Base-by-base conservation (phyloP, 2,329 filamentous ascomycete genomes). In the Cryphonectria parasitica region DNA sequence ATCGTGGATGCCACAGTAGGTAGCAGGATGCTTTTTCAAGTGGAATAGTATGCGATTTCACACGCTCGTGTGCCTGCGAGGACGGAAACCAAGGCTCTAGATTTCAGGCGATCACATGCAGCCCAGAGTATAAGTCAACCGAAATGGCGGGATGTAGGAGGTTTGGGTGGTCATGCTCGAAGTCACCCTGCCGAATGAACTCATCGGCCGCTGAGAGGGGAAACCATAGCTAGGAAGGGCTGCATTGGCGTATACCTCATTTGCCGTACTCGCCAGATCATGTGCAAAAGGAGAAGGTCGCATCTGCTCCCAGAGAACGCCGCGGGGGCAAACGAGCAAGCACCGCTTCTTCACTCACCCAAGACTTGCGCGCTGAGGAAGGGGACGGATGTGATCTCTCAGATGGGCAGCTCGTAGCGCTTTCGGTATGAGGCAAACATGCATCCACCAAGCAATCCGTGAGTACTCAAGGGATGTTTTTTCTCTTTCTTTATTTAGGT, bases 1-100 rank as follows among this genome's bases (percentile, higher is more conserved):
- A 81, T 81, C 17, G 43, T 75, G 72, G 58, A 6, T 7, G 36
- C 31, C 56, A 22, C 34, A 10, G 3, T 13, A n/a, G 19, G 22
- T 11, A 58, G 5, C 45, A 58, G 52, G 45, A 31, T 66, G 22
- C n/a, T n/a, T n/a, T 13, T 34, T 19, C n/a, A 31, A 28, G 13
- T 15, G 6, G 52, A 28, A n/a, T 28, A 19, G 15, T 28, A 28
- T 31, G 31, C 28, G 15, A 31, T 17, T 19, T 58, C 25, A 31
- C 25, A 34, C 54, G 54, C 15, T 31, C 54, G 15, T 58, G 15
- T 58, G 54, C 2, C 31, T 31, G 54, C 17, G 54, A 19, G 28
- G 15, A 58, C 15, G 28, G 13, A 34, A 1, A 28, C 13, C 6
- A 13, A 6, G 25, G 54, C 25, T 58, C 54, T 58, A 58, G 54